A percentile compares a stretch with the other conserved stretches of the same genome.
phyloP scores from a whole-genome alignment of 305 asterid species.

The Lippia alba region DNA sequence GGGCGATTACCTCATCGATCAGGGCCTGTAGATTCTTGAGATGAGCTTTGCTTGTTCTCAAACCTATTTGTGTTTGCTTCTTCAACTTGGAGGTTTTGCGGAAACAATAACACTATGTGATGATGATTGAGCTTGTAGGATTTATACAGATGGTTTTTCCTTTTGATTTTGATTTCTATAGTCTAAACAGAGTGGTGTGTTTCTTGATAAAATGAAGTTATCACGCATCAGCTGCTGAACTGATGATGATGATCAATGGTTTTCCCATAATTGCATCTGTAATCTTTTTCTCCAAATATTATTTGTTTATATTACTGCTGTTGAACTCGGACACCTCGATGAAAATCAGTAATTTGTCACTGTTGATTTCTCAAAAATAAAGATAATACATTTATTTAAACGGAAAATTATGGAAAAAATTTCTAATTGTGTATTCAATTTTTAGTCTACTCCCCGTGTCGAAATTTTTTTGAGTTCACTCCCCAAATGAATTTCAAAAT shows the following conservation, averaged over 20 bases:
- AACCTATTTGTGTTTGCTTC: constrained; percentile 23
- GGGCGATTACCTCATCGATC: constrained; percentile 66
- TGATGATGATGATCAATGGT: constrained; percentile 20
- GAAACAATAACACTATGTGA: constrained; percentile 24
- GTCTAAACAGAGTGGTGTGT: background rate
- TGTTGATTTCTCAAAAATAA: too few relatives aligned
- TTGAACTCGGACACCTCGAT: too few relatives aligned
- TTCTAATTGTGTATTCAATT: too few relatives aligned
- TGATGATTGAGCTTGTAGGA: constrained; percentile 26
- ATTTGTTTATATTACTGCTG: background rate
- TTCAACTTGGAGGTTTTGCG: constrained; percentile 24
- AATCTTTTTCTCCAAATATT: background rate
- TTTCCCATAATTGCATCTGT: constrained; percentile 15
- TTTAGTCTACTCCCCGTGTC: too few relatives aligned
- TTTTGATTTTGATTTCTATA: constrained; percentile 15
- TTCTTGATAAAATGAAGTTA: constrained; percentile 26
- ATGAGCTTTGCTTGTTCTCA: background rate
- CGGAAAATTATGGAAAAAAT: too few relatives aligned
- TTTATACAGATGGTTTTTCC: constrained; percentile 10
- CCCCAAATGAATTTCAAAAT: too few relatives aligned
- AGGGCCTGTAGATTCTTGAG: constrained; percentile 43
- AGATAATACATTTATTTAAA: too few relatives aligned
- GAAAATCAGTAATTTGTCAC: too few relatives aligned
- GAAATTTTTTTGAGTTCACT: too few relatives aligned
- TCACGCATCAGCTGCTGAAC: constrained; percentile 32